Conservation (phyloP, 345 rosid genomes). For the Gossypium arboreum region DNA sequence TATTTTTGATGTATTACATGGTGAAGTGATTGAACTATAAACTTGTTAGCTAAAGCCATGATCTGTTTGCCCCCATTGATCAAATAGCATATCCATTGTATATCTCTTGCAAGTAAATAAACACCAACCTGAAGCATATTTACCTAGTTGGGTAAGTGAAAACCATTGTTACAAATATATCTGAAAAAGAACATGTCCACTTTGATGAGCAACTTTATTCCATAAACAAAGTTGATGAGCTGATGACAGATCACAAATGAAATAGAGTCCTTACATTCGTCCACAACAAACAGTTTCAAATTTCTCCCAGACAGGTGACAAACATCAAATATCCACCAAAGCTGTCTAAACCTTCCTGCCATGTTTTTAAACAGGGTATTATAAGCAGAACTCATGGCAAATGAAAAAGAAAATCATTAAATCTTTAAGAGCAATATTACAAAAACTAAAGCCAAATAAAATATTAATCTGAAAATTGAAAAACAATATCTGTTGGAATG, state of each 20-base stretch:
- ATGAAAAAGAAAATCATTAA: background rate
- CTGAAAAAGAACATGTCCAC: background rate
- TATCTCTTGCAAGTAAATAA: background rate
- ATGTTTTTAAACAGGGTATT: conserved; percentile 3
- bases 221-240: conserved; percentile 5
- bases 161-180: background rate
- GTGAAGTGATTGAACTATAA: no score
- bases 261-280: background rate
- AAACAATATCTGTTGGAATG: background rate
- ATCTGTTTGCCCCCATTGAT: background rate
- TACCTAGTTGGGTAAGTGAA: background rate
- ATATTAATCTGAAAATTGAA: background rate
- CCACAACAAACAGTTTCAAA: conserved; percentile 15
- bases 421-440: background rate
- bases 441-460: background rate
- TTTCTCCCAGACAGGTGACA: background rate
- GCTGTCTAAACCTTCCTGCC: conserved; percentile 19
- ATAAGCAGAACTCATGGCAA: background rate
- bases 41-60: background rate
- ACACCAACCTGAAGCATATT: conserved; percentile 3
- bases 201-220: conserved; percentile 20
- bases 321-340: conserved; percentile 18
- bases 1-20: no score
- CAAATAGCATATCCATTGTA: background rate
- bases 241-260: background rate